These are phyloP conservation scores for Ustilago tritici DNA, from an alignment of 1,284 basidiomycete species.

Conservation along the genomic window DNA sequence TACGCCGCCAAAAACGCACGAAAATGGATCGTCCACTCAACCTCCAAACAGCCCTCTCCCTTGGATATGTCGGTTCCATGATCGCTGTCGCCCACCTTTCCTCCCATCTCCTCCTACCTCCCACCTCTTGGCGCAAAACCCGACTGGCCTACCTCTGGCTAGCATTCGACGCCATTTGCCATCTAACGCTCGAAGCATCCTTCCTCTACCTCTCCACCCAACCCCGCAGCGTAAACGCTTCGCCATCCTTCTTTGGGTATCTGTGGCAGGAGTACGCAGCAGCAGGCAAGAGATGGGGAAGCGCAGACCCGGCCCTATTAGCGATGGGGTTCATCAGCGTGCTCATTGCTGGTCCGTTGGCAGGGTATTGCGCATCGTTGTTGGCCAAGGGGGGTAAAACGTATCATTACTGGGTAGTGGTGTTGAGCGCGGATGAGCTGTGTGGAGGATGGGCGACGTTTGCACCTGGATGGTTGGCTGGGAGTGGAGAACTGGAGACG, in stretches of 20 bases:
- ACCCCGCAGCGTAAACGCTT: conserved; percentile 52
- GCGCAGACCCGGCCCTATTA: conserved; percentile 57
- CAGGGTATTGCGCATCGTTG: conserved; percentile 56
- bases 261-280: conserved; percentile 65
- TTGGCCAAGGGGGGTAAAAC: conserved; percentile 34
- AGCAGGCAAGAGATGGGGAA: conserved; percentile 62
- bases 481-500: conserved; percentile 20
- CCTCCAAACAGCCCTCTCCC: conserved; percentile 45
- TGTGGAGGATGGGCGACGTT: conserved; percentile 68
- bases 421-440: conserved; percentile 59
- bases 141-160: conserved; percentile 60
- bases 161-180: conserved; percentile 62
- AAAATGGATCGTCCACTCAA: conserved; percentile 47
- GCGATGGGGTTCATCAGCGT: conserved; percentile 63
- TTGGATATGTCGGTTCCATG: conserved; percentile 51
- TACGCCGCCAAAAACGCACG: neutral
- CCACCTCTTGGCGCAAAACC: conserved; percentile 23
- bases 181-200: conserved; percentile 60
- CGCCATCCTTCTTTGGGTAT: conserved; percentile 52
- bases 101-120: conserved; percentile 21
- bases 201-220: conserved; percentile 60
- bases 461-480: conserved; percentile 61
- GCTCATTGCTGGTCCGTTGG: conserved; percentile 57
- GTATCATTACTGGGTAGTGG: conserved; percentile 63
- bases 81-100: conserved; percentile 27